Conservation (phyloP, 2,329 filamentous ascomycete species). For the Talaromyces sp. region DNA sequence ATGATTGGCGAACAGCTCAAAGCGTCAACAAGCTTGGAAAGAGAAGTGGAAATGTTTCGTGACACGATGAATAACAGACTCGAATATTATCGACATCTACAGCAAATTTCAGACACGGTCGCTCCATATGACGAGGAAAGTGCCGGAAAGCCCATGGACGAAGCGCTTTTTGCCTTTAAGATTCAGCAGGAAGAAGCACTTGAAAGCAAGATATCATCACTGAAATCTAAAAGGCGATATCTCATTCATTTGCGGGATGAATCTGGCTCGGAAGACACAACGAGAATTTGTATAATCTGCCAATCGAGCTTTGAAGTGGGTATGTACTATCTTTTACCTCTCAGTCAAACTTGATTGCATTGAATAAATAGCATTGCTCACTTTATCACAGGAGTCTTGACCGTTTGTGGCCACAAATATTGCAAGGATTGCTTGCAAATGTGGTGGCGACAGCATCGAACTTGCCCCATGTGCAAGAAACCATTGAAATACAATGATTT, state of each 20-base stretch:
- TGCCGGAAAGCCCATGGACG: constrained; percentile 60
- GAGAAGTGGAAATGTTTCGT: constrained; percentile 75
- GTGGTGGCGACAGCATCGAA: constrained; percentile 76
- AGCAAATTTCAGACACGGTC: constrained; percentile 87
- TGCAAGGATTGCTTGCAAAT: constrained; percentile 82
- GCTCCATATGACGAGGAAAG: constrained; percentile 68
- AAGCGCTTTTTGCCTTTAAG: constrained; percentile 47
- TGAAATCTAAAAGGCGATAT: constrained; percentile 77
- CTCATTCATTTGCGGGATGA: constrained; percentile 64
- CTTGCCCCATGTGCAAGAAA: constrained; percentile 83
- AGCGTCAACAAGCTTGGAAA: constrained; percentile 53
- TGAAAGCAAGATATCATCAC: constrained; percentile 61
- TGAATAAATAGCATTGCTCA: constrained; percentile 4
- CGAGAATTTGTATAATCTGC: constrained; percentile 83
- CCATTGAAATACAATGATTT: constrained; percentile 68
- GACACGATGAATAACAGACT: constrained; percentile 80
- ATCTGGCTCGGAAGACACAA: constrained; percentile 61
- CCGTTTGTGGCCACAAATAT: constrained; percentile 87
- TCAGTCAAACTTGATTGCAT: no score
- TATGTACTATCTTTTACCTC: constrained; percentile 51
- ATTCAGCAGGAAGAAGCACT: constrained; percentile 54
- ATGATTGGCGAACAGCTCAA: constrained; percentile 58
- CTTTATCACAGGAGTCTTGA: constrained; percentile 49
- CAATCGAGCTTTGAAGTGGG: constrained; percentile 75
- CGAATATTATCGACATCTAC: constrained; percentile 88